Evolutionary conservation across 148 eudicot genomes (phyloP).

Genomic region (Gaultheria prostrata): DNA sequence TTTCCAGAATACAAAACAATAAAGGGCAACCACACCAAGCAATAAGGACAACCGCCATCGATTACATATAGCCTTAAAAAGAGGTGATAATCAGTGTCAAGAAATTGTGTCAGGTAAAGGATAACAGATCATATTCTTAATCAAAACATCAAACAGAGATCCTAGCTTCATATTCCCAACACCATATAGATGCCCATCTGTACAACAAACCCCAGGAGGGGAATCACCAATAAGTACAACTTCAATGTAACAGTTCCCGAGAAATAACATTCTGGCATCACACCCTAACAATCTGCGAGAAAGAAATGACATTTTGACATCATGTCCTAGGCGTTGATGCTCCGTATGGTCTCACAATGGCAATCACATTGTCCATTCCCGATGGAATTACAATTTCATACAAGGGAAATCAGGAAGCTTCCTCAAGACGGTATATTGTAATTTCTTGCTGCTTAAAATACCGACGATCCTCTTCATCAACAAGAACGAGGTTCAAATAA

Average conservation of each 20-base stretch:
- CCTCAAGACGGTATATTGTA: slow-evolving; percentile 77
- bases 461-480: slow-evolving; percentile 98
- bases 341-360: not conserved
- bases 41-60: not conserved
- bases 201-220: slow-evolving; percentile 14
- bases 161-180: not conserved
- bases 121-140: not conserved
- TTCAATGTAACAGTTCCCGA: not conserved
- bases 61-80: not conserved
- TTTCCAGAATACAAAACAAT: too few species aligned
- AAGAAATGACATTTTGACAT: not conserved
- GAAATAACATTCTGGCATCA: not conserved
- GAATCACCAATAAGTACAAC: not conserved
- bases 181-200: slow-evolving; percentile 16
- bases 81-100: not conserved
- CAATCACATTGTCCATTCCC: not conserved
- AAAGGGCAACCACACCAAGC: not conserved
- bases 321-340: too few species aligned
- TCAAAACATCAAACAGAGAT: not conserved
- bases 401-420: slow-evolving; percentile 32
- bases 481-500: slow-evolving; percentile 84
- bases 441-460: slow-evolving; percentile 97
- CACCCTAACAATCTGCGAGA: not conserved
- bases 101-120: not conserved
- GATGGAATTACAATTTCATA: not conserved